Base-by-base conservation (phyloP, 2,329 filamentous ascomycete species). In the Ophiosphaerella korrae region DNA sequence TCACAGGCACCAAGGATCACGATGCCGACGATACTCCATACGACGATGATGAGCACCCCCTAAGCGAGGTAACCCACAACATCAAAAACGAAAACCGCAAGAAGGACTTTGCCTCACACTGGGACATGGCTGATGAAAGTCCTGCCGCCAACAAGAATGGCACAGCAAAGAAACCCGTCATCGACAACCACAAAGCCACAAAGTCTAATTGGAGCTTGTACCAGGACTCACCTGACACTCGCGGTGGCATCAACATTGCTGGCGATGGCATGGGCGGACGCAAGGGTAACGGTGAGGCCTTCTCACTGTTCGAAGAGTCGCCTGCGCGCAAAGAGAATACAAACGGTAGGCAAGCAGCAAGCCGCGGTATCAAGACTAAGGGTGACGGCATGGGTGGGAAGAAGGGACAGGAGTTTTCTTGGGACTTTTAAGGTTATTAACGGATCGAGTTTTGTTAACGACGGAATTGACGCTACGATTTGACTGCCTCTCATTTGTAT, bases 91-190 rank as follows among this genome's bases (percentile, higher is more conserved):
- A 86, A 67, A 84, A 87, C 72, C 88, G 90, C 48, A 81, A 80
- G 66, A 90, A 92, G 74, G 84, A 90, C 70, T 92, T 95, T 62
- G 86, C 86, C 42, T 74, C 86, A 16, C 90, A 96, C 63, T 96
- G 92, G 78, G 80, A 80, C 44, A 87, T 95, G 77, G 80, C 81
- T 6, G 91, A 96, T 69, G 79, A 85, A 35, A 84, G 85, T 53
- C 84, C 85, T 31, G 76, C 75, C 35, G 47, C 45, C 1, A 41
- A 64, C 8, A 72, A 72, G 14, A 78, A 78, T 46, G 61, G 74
- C 32, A 74, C 64, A 46, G 62, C 73, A 64, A 68, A 49, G 67
- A 76, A 65, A 72, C 78, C 66, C 32, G 77, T 75, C 16, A 72
- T 81, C 44, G 81, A 84, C 46, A 83, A 85, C 56, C 84, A 84